Conservation (phyloP, 768 basidiomycete genomes). For the Fibroporia radiculosa region DNA sequence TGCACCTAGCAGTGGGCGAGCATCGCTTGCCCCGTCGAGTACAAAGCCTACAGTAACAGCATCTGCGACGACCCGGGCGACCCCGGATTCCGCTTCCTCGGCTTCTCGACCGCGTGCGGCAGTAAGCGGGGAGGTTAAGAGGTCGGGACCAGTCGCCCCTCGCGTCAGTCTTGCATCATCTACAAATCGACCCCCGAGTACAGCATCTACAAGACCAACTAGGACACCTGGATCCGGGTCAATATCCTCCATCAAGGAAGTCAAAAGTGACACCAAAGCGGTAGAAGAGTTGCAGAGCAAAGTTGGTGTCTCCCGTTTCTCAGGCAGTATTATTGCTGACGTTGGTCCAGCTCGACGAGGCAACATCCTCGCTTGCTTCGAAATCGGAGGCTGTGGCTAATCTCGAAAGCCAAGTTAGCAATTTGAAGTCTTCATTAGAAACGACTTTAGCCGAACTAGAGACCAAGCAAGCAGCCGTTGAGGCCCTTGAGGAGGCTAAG, state of each 20-base stretch:
- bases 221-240: conserved; percentile 46
- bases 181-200: conserved; percentile 29
- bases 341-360: conserved; percentile 47
- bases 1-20: conserved; percentile 7
- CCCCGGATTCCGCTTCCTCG: conserved; percentile 12
- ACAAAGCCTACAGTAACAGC: conserved; percentile 12
- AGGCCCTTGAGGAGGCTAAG: conserved; percentile 44
- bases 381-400: conserved; percentile 43
- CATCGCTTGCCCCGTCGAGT: conserved; percentile 22
- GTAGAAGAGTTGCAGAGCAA: conserved; percentile 53
- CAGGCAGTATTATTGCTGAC: background rate
- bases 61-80: conserved; percentile 14
- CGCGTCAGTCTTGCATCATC: conserved; percentile 22
- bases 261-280: conserved; percentile 53
- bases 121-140: conserved; percentile 58
- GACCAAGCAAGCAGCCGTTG: conserved; percentile 35
- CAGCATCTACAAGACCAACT: conserved; percentile 30
- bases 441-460: conserved; percentile 38
- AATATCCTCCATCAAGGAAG: conserved; percentile 68
- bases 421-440: conserved; percentile 43
- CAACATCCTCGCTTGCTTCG: conserved; percentile 41
- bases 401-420: conserved; percentile 46
- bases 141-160: conserved; percentile 26
- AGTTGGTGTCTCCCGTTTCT: conserved; percentile 28
- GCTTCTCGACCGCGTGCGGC: conserved; percentile 54